A percentile compares a stretch with the other conserved stretches of the same genome.
These are phyloP conservation scores for Tephrocybe sp. DNA, from an alignment of 768 basidiomycete species.

Conservation along the genomic window DNA sequence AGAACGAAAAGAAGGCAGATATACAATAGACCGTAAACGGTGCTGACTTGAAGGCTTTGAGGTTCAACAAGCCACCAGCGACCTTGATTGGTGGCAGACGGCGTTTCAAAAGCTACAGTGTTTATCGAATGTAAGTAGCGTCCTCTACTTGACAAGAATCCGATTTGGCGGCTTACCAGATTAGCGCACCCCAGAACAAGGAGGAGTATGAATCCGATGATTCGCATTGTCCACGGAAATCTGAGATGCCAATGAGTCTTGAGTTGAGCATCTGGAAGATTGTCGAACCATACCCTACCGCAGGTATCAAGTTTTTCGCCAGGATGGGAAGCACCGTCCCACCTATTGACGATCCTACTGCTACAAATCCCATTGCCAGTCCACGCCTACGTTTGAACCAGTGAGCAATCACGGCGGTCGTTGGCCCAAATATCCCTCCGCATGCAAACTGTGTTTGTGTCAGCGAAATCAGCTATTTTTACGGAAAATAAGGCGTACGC, in stretches of 20 bases:
- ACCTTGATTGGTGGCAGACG: slow-evolving; percentile 53
- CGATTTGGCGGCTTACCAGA: slow-evolving; percentile 30
- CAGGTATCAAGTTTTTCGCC: slow-evolving; percentile 50
- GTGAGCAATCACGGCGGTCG: slow-evolving; percentile 58
- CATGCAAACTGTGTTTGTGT: slow-evolving; percentile 33
- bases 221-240: slow-evolving; percentile 78
- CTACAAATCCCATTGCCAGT: slow-evolving; percentile 58
- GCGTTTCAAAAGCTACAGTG: slow-evolving; percentile 37
- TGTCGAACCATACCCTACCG: slow-evolving; percentile 31
- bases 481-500: slow-evolving; percentile 37
- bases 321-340: slow-evolving; percentile 67
- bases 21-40: slow-evolving; percentile 57
- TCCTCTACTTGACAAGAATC: background rate
- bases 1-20: slow-evolving; percentile 53
- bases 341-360: slow-evolving; percentile 66
- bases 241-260: slow-evolving; percentile 28
- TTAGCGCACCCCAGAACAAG: slow-evolving; percentile 51
- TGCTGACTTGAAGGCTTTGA: slow-evolving; percentile 45
- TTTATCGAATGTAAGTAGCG: background rate
- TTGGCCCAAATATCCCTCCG: slow-evolving; percentile 63
- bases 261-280: background rate
- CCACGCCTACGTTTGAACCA: slow-evolving; percentile 65
- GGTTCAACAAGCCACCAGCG: slow-evolving; percentile 57
- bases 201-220: slow-evolving; percentile 62
- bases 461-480: slow-evolving; percentile 6